A percentile compares a stretch with the other conserved stretches of the same genome.
These are phyloP conservation scores for Pholiota conissans DNA, from an alignment of 768 basidiomycete species.

Conservation along the genomic window DNA sequence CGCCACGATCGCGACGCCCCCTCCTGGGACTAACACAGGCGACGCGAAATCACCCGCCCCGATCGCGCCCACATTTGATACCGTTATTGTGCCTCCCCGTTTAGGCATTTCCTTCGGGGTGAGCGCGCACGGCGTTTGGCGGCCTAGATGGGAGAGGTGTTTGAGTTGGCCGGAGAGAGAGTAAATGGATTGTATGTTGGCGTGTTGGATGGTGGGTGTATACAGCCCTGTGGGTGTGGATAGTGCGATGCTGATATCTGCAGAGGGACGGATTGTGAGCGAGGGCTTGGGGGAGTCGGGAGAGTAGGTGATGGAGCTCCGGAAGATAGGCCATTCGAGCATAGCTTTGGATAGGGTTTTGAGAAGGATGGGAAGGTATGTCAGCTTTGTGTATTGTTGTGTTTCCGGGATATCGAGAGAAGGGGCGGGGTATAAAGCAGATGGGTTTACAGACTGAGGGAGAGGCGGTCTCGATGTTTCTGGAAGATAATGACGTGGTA, in stretches of 20 bases:
- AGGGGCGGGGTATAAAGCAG: conserved; percentile 38
- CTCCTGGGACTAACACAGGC: conserved; percentile 79
- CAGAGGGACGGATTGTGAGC: conserved; percentile 67
- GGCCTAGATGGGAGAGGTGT: conserved; percentile 62
- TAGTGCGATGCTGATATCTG: conserved; percentile 77
- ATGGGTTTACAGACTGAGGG: conserved; percentile 35
- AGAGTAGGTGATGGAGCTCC: conserved; percentile 64
- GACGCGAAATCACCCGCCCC: conserved; percentile 69
- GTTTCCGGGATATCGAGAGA: conserved; percentile 46
- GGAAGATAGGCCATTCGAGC: conserved; percentile 83
- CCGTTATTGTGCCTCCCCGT: conserved; percentile 75
- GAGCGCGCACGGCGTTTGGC: conserved; percentile 66
- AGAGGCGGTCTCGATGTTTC: conserved; percentile 16
- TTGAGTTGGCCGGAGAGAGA: conserved; percentile 60
- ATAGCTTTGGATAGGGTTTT: conserved; percentile 82
- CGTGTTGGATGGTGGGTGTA: conserved; percentile 66
- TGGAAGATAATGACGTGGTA: conserved; percentile 56
- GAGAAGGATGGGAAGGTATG: conserved; percentile 81
- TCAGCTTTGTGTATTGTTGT: conserved; percentile 64
- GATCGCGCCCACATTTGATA: conserved; percentile 83
- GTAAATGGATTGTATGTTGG: conserved; percentile 58
- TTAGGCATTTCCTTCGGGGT: conserved; percentile 70
- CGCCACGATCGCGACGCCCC: conserved; percentile 84
- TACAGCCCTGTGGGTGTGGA: conserved; percentile 84
- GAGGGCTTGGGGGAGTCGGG: conserved; percentile 51